Evolutionary conservation across 192 early-diverging fungal genomes (phyloP), one percentile per base, ranked within the genome.

Genomic region (Rhizophagus sp.): DNA sequence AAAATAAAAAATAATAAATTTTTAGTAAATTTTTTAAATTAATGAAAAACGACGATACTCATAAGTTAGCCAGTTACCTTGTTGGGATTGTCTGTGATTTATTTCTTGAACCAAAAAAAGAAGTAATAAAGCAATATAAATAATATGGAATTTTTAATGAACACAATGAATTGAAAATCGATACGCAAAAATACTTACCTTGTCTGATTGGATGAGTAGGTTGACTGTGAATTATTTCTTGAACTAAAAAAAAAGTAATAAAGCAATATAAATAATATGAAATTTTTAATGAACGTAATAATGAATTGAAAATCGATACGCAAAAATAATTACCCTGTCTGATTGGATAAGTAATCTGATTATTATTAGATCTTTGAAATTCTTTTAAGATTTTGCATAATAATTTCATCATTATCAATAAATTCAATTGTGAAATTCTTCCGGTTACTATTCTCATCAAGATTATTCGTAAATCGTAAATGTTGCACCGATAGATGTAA

Each of bases 401-500:
- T 66, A 15, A 30, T 66, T 66, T 66, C n/a, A 66, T 66, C 64
- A 30, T 15, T 25, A 12, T 66, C 27, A 66, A 30, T 66, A 66
- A 66, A 3, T 15, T 66, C 24, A 33, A 33, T 12, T 15, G 24
- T 30, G 30, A 1, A 30, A 30, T 30, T 30, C n/a, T n/a, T n/a
- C n/a, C n/a, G 4, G n/a, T 3, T 9, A 2, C 8, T 41, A 69
- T 69, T 6, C 17, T n/a, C 33, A 22, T 41, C 34, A 19, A 41
- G 22, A 22, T 36, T 36, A 69, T 69, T 69, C n/a, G n/a, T n/a
- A n/a, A n/a, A n/a, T n/a, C 9, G 33, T 70, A 70, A 70, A 70
- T 3, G 11, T 44, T n/a, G 68, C 68, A 10, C 68, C 34, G 9
- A 70, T 44, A 41, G 47, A 9, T 22, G 68, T 19, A 44, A 70